Percentiles rank a stretch among this genome's conserved stretches.
Evolutionary conservation across 345 rosid genomes (phyloP).

Genomic region (Eucalyptus fibrosa): DNA sequence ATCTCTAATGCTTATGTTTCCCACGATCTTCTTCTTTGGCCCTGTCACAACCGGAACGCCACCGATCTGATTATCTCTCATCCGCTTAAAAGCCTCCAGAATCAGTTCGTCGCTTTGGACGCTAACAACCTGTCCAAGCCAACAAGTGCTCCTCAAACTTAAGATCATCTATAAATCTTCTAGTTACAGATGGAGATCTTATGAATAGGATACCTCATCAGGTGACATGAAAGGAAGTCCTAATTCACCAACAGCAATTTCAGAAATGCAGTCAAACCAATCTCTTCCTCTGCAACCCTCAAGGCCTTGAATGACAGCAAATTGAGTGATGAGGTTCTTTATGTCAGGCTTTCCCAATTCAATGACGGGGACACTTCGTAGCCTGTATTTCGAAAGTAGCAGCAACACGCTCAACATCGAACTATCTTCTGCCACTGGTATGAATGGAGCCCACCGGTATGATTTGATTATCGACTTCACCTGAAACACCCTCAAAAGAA

Average conservation of each 20-base stretch:
- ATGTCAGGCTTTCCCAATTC: slow-evolving; percentile 55
- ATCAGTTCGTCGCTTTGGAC: slow-evolving; percentile 47
- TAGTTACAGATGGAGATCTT: background rate
- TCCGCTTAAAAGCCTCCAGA: slow-evolving; percentile 76
- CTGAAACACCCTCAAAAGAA: slow-evolving; percentile 12
- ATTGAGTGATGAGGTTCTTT: slow-evolving; percentile 77
- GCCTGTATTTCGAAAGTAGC: slow-evolving; percentile 70
- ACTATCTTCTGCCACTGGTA: slow-evolving; percentile 60
- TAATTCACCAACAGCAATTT: slow-evolving; percentile 50
- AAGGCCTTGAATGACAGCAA: slow-evolving; percentile 72
- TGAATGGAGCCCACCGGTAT: slow-evolving; percentile 73
- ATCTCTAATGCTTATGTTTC: slow-evolving; percentile 49
- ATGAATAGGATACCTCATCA: slow-evolving; percentile 23
- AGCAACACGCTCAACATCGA: slow-evolving; percentile 77
- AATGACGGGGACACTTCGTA: slow-evolving; percentile 71
- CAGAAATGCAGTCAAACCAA: slow-evolving; percentile 75
- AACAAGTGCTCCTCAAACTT: background rate
- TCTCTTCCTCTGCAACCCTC: slow-evolving; percentile 81
- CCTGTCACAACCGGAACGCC: slow-evolving; percentile 70
- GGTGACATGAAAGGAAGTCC: slow-evolving; percentile 85
- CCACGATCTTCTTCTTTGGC: slow-evolving; percentile 24
- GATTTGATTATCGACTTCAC: slow-evolving; percentile 65
- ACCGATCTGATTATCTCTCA: slow-evolving; percentile 69
- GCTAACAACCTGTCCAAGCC: slow-evolving; percentile 35
- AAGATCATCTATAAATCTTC: background rate